Evolutionary conservation across 148 eudicot species (phyloP), one percentile per base, ranked within the genome.

Genomic region (Selenicereus undatus): DNA sequence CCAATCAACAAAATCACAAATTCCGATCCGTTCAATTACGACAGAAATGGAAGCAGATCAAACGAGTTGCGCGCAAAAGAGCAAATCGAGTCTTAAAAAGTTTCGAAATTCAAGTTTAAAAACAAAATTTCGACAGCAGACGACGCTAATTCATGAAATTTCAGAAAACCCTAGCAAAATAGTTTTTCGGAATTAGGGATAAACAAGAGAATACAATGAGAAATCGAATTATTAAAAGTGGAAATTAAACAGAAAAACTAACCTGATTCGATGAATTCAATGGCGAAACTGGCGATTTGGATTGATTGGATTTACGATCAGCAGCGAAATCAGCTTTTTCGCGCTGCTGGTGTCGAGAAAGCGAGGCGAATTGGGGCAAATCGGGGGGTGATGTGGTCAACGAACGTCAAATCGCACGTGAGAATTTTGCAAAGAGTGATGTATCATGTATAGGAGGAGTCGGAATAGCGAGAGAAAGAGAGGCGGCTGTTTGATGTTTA

Each of bases 91-190:
- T 48, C 4, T 9, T 52, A 81, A 62, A 18, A 43, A 20, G 22
- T 21, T 12, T 11, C 22, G 52, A 12, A 48, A 48, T 30, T 64
- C 13, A 30, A 74, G 17, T 50, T 50, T 27, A 48, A 71, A 73
- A 72, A 52, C 71, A 36, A 72, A 72, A 56, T 73, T 39, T 12
- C 18, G 0, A 35, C 7, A 14, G n/a, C 56, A 30, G 58, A 17
- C 3, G 11, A 75, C 71, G 66, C 54, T 24, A 32, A 71, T 43
- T 83, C 51, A 45, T 8, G 80, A 39, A 69, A 76, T 62, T 74
- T 83, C 76, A 73, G 12, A 73, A 74, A 83, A 83, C 86, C 86
- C 80, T 80, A 83, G 73, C 48, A 21, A 32, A 26, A 66, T 69
- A 79, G 27, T 75, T 24, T 3, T 24, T 1, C 80, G 29, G 27